phyloP scores from a whole-genome alignment of 495 filamentous ascomycete genomes.

The Hypoxylon subgilvum region DNA sequence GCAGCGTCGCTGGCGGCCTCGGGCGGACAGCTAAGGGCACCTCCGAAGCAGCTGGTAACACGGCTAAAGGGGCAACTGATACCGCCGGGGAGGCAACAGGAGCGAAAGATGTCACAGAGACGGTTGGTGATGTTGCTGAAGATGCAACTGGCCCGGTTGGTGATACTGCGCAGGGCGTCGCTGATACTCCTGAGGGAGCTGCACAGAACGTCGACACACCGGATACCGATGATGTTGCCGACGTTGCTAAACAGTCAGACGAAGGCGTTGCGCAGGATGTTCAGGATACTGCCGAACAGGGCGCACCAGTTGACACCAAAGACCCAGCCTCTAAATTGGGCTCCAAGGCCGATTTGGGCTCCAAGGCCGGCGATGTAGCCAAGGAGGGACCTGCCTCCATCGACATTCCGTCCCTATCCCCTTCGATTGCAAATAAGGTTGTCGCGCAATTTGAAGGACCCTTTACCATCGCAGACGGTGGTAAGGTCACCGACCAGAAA shows the following conservation, averaged over 20 bases:
- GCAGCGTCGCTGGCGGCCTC: slow-evolving; percentile 20
- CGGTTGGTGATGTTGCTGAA: slow-evolving; percentile 32
- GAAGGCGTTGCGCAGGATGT: slow-evolving; percentile 14
- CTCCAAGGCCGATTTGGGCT: slow-evolving; percentile 48
- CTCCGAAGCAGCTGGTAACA: slow-evolving; percentile 18
- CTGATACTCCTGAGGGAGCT: slow-evolving; percentile 28
- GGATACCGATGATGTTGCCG: not conserved
- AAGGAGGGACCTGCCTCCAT: slow-evolving; percentile 42
- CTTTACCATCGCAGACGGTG: slow-evolving; percentile 63
- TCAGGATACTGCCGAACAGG: slow-evolving; percentile 47
- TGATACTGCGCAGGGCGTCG: slow-evolving; percentile 44
- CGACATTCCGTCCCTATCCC: slow-evolving; percentile 35
- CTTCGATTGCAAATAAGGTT: slow-evolving; percentile 37
- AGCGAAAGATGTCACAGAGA: slow-evolving; percentile 17
- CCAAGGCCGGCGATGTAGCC: slow-evolving; percentile 52
- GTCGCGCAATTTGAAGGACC: slow-evolving; percentile 42
- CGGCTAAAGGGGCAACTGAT: slow-evolving; percentile 13
- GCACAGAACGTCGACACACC: slow-evolving; percentile 26
- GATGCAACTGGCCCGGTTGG: slow-evolving; percentile 40
- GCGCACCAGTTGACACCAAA: slow-evolving; percentile 43
- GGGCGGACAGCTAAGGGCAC: slow-evolving; percentile 17
- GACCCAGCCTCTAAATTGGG: slow-evolving; percentile 46
- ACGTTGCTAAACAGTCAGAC: slow-evolving; percentile 5
- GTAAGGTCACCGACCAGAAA: slow-evolving; percentile 70
- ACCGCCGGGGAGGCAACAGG: slow-evolving; percentile 7